These are phyloP conservation scores for Astrocystis sublimbata DNA, from an alignment of 495 filamentous ascomycete species.

Conservation along the genomic window DNA sequence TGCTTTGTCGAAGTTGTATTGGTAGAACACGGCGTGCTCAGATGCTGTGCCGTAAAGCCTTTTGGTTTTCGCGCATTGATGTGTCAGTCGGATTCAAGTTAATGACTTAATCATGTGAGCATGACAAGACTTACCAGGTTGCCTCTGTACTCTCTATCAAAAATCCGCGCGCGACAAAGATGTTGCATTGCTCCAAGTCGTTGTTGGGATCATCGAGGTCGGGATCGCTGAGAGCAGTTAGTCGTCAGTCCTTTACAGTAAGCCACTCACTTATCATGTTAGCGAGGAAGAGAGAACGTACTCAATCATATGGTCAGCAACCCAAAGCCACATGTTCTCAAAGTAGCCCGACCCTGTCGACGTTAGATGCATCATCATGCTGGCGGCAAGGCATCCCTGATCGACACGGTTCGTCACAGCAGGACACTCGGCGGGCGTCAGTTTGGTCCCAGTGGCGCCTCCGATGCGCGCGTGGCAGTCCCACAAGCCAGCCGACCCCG, in stretches of 20 bases:
- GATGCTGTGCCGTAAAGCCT: slow-evolving; percentile 66
- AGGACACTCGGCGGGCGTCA: slow-evolving; percentile 61
- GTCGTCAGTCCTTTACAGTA: too few relatives aligned
- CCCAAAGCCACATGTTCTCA: slow-evolving; percentile 74
- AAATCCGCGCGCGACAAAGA: slow-evolving; percentile 1
- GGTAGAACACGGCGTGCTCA: slow-evolving; percentile 73
- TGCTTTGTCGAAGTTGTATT: slow-evolving; percentile 65
- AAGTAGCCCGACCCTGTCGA: slow-evolving; percentile 56
- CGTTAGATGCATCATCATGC: not conserved
- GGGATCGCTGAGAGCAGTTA: too few relatives aligned
- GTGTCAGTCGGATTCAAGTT: too few relatives aligned
- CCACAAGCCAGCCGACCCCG: slow-evolving; percentile 57
- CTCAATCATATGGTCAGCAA: slow-evolving; percentile 59
- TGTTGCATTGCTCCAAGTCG: not conserved
- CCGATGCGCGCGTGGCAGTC: slow-evolving; percentile 74
- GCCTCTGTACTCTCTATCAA: slow-evolving; percentile 44
- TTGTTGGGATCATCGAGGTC: slow-evolving; percentile 17
- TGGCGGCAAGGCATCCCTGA: not conserved
- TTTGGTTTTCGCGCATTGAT: too few relatives aligned
- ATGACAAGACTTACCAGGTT: too few relatives aligned
- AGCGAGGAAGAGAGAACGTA: too few relatives aligned
- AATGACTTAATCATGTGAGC: too few relatives aligned
- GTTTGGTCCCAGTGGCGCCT: slow-evolving; percentile 64
- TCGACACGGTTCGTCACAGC: not conserved
- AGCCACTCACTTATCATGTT: too few relatives aligned